Percentiles rank a stretch among this genome's conserved stretches.
phyloP scores from a whole-genome alignment of 495 filamentous ascomycete species.

The Neurospora hispaniola region DNA sequence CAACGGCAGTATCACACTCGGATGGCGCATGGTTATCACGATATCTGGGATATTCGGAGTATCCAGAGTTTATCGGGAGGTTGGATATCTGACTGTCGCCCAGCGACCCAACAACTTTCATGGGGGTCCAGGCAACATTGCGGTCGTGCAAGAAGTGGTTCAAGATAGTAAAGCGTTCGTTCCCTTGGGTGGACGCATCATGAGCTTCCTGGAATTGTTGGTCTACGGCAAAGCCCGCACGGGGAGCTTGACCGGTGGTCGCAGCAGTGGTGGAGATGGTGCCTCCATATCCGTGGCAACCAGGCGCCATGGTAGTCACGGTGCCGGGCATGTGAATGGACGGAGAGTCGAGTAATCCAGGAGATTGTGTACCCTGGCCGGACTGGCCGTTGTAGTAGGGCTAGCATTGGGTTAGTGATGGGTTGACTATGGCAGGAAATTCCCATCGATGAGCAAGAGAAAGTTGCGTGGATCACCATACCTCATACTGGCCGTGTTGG shows the following conservation, averaged over 20 bases:
- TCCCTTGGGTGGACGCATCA: not conserved
- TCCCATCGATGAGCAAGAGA: not conserved
- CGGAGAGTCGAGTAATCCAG: not conserved
- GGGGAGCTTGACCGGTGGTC: not conserved
- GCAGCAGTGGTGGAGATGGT: not conserved
- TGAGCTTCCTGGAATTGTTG: not conserved
- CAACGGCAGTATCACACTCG: constrained; percentile 45
- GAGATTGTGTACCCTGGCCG: not conserved
- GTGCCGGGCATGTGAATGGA: not conserved
- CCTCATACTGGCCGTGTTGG: not conserved
- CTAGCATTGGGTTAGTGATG: not conserved
- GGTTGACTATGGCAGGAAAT: not conserved
- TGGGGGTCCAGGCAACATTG: not conserved
- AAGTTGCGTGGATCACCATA: not conserved
- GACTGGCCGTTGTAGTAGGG: not conserved
- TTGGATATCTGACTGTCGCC: not conserved
- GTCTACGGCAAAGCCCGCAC: not conserved
- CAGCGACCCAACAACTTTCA: not conserved
- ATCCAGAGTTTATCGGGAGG: not conserved
- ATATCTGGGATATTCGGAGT: constrained; percentile 4
- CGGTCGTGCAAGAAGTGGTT: constrained; percentile 3
- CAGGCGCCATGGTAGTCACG: not conserved
- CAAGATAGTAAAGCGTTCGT: not conserved
- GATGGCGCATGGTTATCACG: constrained; percentile 30
- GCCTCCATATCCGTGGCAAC: not conserved